Conservation (phyloP, 2,329 filamentous ascomycete genomes). For the Aspergillus spinulosporus region DNA sequence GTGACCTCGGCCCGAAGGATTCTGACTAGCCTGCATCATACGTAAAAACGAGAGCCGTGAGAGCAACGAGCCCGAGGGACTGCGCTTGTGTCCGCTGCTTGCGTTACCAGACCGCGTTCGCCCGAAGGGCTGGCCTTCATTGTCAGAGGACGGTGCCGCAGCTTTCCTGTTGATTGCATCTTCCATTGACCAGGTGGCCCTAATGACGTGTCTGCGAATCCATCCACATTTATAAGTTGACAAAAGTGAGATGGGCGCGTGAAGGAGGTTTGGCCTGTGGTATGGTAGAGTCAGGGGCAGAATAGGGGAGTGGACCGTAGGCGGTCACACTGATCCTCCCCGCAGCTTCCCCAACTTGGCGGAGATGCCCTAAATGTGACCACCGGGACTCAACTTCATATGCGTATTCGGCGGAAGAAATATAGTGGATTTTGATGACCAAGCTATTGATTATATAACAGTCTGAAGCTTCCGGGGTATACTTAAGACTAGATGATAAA, state of each 20-base stretch:
- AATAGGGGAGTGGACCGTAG: neutral
- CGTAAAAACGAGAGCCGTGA: slow-evolving; percentile 71
- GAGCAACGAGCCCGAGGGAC: slow-evolving; percentile 64
- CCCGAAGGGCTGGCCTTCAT: slow-evolving; percentile 27
- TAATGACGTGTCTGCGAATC: slow-evolving; percentile 25
- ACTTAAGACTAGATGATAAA: neutral
- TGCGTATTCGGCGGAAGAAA: neutral
- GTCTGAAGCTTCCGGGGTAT: neutral
- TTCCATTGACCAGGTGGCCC: slow-evolving; percentile 37
- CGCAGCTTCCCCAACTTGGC: slow-evolving; percentile 3
- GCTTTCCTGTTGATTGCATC: slow-evolving; percentile 31
- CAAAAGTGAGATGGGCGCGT: neutral
- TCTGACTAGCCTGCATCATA: slow-evolving; percentile 41
- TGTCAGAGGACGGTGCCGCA: slow-evolving; percentile 29
- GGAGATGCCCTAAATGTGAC: neutral
- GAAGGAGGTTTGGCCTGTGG: neutral
- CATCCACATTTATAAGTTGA: slow-evolving; percentile 20
- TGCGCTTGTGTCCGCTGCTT: slow-evolving; percentile 52
- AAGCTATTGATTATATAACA: too few species aligned
- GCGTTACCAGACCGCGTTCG: slow-evolving; percentile 36
- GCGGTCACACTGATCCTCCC: slow-evolving; percentile 1
- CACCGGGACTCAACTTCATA: too few species aligned
- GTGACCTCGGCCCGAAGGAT: slow-evolving; percentile 32
- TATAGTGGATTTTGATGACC: neutral
- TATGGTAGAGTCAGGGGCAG: slow-evolving; percentile 4